A percentile compares a stretch with the other conserved stretches of the same genome.
phyloP scores from a whole-genome alignment of 2,329 filamentous ascomycete genomes.

The Colletotrichum sp. region DNA sequence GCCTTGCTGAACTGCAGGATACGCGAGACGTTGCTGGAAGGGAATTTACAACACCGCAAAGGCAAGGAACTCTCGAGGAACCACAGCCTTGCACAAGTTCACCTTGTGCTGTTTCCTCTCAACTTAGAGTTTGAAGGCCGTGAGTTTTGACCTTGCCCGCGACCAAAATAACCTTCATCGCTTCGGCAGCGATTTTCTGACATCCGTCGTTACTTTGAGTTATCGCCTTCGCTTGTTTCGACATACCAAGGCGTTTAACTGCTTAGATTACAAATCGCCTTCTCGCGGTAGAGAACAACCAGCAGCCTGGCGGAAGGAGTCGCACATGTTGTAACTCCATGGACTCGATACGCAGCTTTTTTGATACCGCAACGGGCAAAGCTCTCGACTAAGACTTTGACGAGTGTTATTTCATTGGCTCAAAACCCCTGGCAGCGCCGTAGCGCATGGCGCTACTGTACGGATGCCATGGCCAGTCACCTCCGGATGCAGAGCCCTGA shows the following conservation, averaged over 20 bases:
- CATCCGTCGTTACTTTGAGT: not conserved
- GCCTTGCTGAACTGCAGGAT: not conserved
- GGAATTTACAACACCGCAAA: not conserved
- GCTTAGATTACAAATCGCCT: not conserved
- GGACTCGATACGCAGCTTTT: not conserved
- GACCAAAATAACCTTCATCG: not conserved
- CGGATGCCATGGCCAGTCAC: constrained; percentile 4
- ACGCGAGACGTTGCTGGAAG: not conserved
- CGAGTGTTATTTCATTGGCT: not conserved
- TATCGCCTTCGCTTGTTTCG: not conserved
- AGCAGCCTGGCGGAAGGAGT: not conserved
- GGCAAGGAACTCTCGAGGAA: not conserved
- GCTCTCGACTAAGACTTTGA: not conserved
- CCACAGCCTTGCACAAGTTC: constrained; percentile 9
- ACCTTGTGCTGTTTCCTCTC: constrained; percentile 5
- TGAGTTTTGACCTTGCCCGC: not conserved
- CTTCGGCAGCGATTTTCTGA: not conserved
- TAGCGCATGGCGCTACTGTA: constrained; percentile 12
- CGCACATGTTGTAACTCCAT: not conserved
- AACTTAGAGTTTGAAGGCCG: constrained; percentile 10
- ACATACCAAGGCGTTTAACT: not conserved
- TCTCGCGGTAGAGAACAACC: not conserved
- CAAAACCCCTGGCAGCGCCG: not conserved
- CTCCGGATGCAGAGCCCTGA: constrained; percentile 21
- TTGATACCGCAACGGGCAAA: not conserved